phyloP scores from a whole-genome alignment of 441 rosid species.

The Heliophila coronopifolia region DNA sequence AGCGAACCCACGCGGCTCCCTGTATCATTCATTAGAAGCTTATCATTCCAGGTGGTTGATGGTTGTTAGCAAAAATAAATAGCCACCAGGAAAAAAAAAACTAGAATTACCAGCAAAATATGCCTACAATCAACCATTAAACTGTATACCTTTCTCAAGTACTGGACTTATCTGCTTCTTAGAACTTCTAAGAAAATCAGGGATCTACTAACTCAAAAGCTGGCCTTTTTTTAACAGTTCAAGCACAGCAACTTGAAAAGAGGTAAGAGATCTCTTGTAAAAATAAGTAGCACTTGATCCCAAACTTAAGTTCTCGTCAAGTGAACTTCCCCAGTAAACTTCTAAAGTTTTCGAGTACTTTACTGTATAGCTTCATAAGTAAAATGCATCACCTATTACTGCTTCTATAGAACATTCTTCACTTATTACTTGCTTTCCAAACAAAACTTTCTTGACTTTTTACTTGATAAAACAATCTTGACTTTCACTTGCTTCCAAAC shows the following conservation, averaged over 20 bases:
- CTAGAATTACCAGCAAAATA: conserved; percentile 23
- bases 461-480: no score
- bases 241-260: conserved; percentile 74
- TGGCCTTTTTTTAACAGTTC: conserved; percentile 61
- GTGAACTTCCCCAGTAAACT: conserved; percentile 57
- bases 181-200: conserved; percentile 37
- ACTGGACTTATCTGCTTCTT: conserved; percentile 32
- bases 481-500: conserved; percentile 42
- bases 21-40: conserved; percentile 27
- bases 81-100: conserved; percentile 2
- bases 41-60: conserved; percentile 18
- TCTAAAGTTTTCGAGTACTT: conserved; percentile 57
- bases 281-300: conserved; percentile 58
- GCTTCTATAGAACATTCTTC: conserved; percentile 59
- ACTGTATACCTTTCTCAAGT: conserved; percentile 33
- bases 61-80: conserved; percentile 6
- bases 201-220: conserved; percentile 41
- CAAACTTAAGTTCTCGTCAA: conserved; percentile 45
- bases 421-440: conserved; percentile 47
- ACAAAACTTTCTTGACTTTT: conserved; percentile 44
- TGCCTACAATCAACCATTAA: conserved; percentile 28
- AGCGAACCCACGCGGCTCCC: conserved; percentile 96
- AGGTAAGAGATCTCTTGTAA: conserved; percentile 73
- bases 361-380: conserved; percentile 48
- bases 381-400: conserved; percentile 37